Evolutionary conservation across 768 basidiomycete genomes (phyloP), one percentile per base, ranked within the genome.

Genomic region (Thelephora ganbajun): DNA sequence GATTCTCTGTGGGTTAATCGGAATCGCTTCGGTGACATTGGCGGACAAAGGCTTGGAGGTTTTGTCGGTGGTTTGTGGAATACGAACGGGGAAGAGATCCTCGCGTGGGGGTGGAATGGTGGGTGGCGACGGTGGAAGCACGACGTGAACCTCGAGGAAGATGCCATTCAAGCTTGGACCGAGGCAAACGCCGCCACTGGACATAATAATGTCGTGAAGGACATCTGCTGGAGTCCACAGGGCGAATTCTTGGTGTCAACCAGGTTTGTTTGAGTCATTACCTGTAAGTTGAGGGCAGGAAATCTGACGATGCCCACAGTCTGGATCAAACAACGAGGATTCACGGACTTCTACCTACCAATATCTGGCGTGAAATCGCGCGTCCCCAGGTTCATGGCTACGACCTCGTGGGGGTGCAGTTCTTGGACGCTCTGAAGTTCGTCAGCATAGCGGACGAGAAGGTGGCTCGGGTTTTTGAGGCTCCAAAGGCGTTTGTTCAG

Each of bases 301-400:
- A 51, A 37, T 37, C 47, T 48, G 22, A 47, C 35, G 16, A 11
- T 33, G 22, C 43, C 33, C 23, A 3, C 56, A 92, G 92, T 35
- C 64, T 83, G 46, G 96, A 99, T 57, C 93, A 96, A 64, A 96
- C 93, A 0, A 83, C 89, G 1, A 79, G 96, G 13, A 76, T 97
- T 50, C 91, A 97, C 57, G 90, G 79, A 0, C 70, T 77, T 20
- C 59, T 69, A 56, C 66, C 62, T 11, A 50, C 53, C n/a, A 48
- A n/a, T 2, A 63, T 66, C 7, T 94, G 91, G 91, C 83, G 85
- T 56, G 96, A 99, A 59, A 68, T 98, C 22, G 77, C 76, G 22
- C 80, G 96, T 3, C 96, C 96, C 16, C 96, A 99, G 63, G 80
- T 97, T 14, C 96, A 99, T 64, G 96, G 96, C 6, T 97, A 98